These are phyloP conservation scores for Monilinia fructigena DNA, from an alignment of 2,329 filamentous ascomycete genomes.

Conservation along the genomic window DNA sequence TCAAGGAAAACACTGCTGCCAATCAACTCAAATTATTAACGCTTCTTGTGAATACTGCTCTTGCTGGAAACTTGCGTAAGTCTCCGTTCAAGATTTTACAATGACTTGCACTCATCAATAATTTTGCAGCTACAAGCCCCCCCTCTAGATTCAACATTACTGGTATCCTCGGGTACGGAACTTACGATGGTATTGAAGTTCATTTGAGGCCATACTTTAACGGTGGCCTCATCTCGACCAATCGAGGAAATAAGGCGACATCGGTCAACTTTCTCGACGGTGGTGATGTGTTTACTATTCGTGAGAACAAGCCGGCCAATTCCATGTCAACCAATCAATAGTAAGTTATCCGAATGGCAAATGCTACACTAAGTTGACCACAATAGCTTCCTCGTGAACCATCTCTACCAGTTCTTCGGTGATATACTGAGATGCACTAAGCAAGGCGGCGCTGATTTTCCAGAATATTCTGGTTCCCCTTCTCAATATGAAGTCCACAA, in stretches of 20 bases:
- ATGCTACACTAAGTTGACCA: slow-evolving; percentile 22
- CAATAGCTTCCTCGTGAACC: slow-evolving; percentile 52
- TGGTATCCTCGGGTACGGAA: slow-evolving; percentile 56
- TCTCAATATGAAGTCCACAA: slow-evolving; percentile 56
- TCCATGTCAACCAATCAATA: slow-evolving; percentile 49
- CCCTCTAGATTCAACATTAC: slow-evolving; percentile 51
- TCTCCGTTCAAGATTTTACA: background rate
- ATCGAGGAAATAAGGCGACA: slow-evolving; percentile 47
- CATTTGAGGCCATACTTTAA: slow-evolving; percentile 61
- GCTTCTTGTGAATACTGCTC: slow-evolving; percentile 60
- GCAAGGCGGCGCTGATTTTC: slow-evolving; percentile 51
- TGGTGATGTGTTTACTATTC: slow-evolving; percentile 43
- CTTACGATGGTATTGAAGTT: slow-evolving; percentile 51
- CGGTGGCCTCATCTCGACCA: slow-evolving; percentile 54
- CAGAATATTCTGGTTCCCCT: slow-evolving; percentile 47
- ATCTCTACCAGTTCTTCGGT: slow-evolving; percentile 62
- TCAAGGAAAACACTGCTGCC: slow-evolving; percentile 57
- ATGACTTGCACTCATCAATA: slow-evolving; percentile 2
- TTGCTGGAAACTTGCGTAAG: slow-evolving; percentile 58
- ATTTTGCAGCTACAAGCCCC: slow-evolving; percentile 45
- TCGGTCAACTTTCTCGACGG: slow-evolving; percentile 62
- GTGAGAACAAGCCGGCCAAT: no score
- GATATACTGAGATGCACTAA: slow-evolving; percentile 55
- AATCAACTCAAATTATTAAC: slow-evolving; percentile 58
- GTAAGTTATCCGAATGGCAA: slow-evolving; percentile 39